Percentiles rank a stretch among this genome's conserved stretches.
Evolutionary conservation across 371 early-diverging fungal species (phyloP).

Genomic region (Mucor mucedo): DNA sequence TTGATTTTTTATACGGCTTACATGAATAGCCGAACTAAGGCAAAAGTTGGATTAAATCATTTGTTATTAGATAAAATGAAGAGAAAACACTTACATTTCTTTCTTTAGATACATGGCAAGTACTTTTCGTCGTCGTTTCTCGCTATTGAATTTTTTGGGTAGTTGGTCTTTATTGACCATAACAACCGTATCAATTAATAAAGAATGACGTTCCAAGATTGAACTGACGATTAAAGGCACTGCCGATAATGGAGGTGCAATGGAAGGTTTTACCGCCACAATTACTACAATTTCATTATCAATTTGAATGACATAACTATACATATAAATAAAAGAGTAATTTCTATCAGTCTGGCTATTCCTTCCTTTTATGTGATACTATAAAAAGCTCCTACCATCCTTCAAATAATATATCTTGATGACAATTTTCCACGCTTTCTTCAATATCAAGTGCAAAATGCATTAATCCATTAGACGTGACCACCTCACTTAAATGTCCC

Average conservation of each 20-base stretch:
- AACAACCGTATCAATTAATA: conserved; percentile 71
- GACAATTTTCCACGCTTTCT: conserved; percentile 65
- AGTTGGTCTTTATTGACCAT: conserved; percentile 63
- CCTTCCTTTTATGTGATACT: neutral
- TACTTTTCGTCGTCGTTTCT: conserved; percentile 55
- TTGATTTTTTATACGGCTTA: conserved; percentile 30
- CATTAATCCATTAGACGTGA: conserved; percentile 66
- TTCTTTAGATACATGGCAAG: conserved; percentile 34
- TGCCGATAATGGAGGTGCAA: conserved; percentile 35
- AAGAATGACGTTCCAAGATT: conserved; percentile 72
- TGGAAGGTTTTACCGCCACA: conserved; percentile 48
- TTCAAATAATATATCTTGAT: conserved; percentile 51
- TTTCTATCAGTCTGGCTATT: neutral
- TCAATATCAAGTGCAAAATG: conserved; percentile 81
- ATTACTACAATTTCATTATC: conserved; percentile 51
- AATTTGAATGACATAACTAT: conserved; percentile 52
- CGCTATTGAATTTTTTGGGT: conserved; percentile 59
- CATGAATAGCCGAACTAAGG: conserved; percentile 22
- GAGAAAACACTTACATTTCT: conserved; percentile 21
- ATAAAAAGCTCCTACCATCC: conserved; percentile 54
- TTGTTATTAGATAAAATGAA: neutral
- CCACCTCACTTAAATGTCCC: conserved; percentile 70
- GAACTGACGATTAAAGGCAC: conserved; percentile 67
- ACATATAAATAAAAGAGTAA: neutral
- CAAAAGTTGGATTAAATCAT: neutral